Evolutionary conservation across 1,139 yeast species (phyloP).

Genomic region (Kodamaea ohmeri): DNA sequence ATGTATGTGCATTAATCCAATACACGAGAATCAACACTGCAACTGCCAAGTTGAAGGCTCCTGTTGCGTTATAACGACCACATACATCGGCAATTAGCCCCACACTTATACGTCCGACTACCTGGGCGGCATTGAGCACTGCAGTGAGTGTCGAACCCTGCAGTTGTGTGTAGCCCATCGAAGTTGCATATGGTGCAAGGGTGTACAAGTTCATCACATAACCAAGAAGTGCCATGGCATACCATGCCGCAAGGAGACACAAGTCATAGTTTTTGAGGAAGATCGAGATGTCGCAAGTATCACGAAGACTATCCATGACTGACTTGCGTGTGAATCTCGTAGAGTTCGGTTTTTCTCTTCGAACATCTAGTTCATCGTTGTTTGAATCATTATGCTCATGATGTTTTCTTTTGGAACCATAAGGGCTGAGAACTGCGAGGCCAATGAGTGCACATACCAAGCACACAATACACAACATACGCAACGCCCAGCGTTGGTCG

Average conservation of each 20-base stretch:
- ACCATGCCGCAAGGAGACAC: constrained; percentile 53
- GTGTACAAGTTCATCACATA: constrained; percentile 62
- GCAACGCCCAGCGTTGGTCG: constrained; percentile 62
- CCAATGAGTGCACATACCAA: constrained; percentile 36
- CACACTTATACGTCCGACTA: constrained; percentile 62
- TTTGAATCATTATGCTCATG: too few relatives aligned
- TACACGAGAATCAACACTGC: constrained; percentile 31
- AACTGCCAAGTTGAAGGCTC: constrained; percentile 4
- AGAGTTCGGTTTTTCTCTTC: too few relatives aligned
- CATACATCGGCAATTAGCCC: constrained; percentile 56
- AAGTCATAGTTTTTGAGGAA: constrained; percentile 36
- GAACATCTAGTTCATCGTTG: too few relatives aligned
- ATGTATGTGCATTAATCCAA: constrained; percentile 58
- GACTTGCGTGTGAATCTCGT: constrained; percentile 21
- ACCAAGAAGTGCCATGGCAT: constrained; percentile 50
- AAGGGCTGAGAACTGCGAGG: constrained; percentile 43
- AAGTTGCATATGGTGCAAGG: constrained; percentile 57
- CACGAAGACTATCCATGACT: constrained; percentile 20
- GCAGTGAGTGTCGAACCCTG: constrained; percentile 65
- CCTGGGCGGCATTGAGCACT: constrained; percentile 60
- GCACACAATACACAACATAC: constrained; percentile 56
- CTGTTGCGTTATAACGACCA: constrained; percentile 50
- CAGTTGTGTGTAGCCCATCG: constrained; percentile 52
- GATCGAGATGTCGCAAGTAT: constrained; percentile 30
- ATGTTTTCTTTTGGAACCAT: too few relatives aligned